Conservation (phyloP, 306 rosid genomes). For the Acacia melanoxylon region DNA sequence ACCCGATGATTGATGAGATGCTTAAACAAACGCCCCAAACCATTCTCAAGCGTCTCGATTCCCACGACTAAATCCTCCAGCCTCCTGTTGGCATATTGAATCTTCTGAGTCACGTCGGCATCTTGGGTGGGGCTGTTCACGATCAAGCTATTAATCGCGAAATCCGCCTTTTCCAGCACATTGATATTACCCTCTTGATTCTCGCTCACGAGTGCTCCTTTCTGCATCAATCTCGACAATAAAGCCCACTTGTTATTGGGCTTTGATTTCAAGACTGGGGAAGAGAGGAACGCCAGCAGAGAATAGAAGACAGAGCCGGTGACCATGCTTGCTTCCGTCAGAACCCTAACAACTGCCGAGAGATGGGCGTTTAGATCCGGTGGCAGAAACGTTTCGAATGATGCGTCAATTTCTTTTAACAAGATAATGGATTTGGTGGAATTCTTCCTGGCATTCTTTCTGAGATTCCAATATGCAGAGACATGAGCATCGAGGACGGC, state of each 20-base stretch:
- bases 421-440: slow-evolving; percentile 38
- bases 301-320: slow-evolving; percentile 52
- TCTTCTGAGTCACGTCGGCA: slow-evolving; percentile 40
- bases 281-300: slow-evolving; percentile 48
- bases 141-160: slow-evolving; percentile 45
- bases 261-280: slow-evolving; percentile 52
- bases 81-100: slow-evolving; percentile 44
- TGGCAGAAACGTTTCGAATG: slow-evolving; percentile 28
- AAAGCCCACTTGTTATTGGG: slow-evolving; percentile 56
- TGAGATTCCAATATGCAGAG: slow-evolving; percentile 35
- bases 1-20: slow-evolving; percentile 67
- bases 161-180: slow-evolving; percentile 62
- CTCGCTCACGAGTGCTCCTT: slow-evolving; percentile 32
- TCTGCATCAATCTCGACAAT: slow-evolving; percentile 57
- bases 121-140: slow-evolving; percentile 29
- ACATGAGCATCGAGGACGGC: slow-evolving; percentile 41
- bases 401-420: slow-evolving; percentile 46
- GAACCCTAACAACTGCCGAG: slow-evolving; percentile 52
- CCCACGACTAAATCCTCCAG: slow-evolving; percentile 48
- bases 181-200: slow-evolving; percentile 35
- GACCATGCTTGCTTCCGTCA: slow-evolving; percentile 59
- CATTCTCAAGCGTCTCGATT: slow-evolving; percentile 56
- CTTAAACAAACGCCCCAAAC: slow-evolving; percentile 65
- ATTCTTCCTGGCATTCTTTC: slow-evolving; percentile 52
- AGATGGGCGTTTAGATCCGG: slow-evolving; percentile 44